These are phyloP conservation scores for Ophiosphaerella narmari DNA, from an alignment of 2,329 filamentous ascomycete species.

Conservation along the genomic window DNA sequence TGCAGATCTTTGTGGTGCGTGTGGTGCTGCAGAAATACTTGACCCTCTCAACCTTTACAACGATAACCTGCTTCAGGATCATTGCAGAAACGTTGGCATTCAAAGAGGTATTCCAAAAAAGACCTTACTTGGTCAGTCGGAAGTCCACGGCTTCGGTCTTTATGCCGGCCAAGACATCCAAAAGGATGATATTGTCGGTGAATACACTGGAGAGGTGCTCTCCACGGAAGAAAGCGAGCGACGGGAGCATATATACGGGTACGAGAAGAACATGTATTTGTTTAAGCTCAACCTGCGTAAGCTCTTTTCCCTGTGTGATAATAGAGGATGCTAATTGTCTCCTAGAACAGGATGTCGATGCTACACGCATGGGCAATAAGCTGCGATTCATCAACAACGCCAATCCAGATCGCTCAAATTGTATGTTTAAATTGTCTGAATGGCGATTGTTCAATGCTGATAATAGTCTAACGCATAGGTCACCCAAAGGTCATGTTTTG, in stretches of 20 bases:
- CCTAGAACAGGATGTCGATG: conserved; percentile 64
- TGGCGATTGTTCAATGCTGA: neutral
- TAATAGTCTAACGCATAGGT: conserved; percentile 2
- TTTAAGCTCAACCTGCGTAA: conserved; percentile 58
- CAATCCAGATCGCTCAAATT: conserved; percentile 59
- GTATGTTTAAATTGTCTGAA: conserved; percentile 28
- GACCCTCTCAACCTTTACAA: conserved; percentile 70
- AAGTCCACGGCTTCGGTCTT: conserved; percentile 75
- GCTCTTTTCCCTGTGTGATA: neutral
- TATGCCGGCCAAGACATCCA: conserved; percentile 71
- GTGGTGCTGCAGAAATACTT: conserved; percentile 70
- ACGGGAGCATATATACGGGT: conserved; percentile 67
- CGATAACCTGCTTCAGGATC: conserved; percentile 59
- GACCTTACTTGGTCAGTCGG: conserved; percentile 71
- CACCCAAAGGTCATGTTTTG: conserved; percentile 72
- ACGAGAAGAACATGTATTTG: conserved; percentile 66
- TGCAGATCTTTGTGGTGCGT: conserved; percentile 71
- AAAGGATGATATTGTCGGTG: conserved; percentile 74
- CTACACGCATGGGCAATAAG: conserved; percentile 77
- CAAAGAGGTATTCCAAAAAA: conserved; percentile 70
- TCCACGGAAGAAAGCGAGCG: conserved; percentile 71
- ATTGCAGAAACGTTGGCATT: conserved; percentile 73
- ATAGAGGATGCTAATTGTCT: conserved; percentile 6
- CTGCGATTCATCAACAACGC: conserved; percentile 85
- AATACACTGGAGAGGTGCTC: conserved; percentile 80